Conservation (phyloP, 805 yeast genomes). For the Nakazawaea holstii region DNA sequence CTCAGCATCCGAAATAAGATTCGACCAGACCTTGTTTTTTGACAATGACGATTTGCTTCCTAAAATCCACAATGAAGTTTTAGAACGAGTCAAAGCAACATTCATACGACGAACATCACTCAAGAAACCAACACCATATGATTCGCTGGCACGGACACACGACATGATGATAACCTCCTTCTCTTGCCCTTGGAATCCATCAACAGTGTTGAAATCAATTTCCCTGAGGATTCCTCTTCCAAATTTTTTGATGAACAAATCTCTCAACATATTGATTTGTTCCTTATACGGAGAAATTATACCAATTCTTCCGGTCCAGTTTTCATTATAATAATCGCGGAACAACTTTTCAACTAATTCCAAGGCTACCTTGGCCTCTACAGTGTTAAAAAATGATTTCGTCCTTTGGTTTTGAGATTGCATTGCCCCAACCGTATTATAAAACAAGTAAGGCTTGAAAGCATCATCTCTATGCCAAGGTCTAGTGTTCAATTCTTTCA, state of each 20-base stretch:
- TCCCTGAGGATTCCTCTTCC: conserved; percentile 60
- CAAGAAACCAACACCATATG: conserved; percentile 77
- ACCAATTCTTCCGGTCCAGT: conserved; percentile 75
- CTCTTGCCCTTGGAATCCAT: conserved; percentile 98
- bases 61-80: conserved; percentile 85
- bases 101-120: conserved; percentile 93
- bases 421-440: conserved; percentile 55
- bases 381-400: conserved; percentile 62
- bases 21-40: conserved; percentile 67
- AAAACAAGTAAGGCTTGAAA: conserved; percentile 75
- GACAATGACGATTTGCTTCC: conserved; percentile 70
- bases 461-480: conserved; percentile 61
- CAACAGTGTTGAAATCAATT: conserved; percentile 90
- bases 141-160: conserved; percentile 84
- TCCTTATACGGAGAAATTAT: conserved; percentile 93
- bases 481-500: conserved; percentile 51
- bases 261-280: conserved; percentile 60
- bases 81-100: conserved; percentile 93
- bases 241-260: conserved; percentile 48
- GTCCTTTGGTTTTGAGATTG: conserved; percentile 64
- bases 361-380: conserved; percentile 70
- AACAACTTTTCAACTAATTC: conserved; percentile 58
- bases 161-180: conserved; percentile 91
- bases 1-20: conserved; percentile 61
- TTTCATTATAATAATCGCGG: conserved; percentile 37